Evolutionary conservation across 1,284 basidiomycete species (phyloP), one percentile per base, ranked within the genome.

Genomic region (Trichosporon ovoides): DNA sequence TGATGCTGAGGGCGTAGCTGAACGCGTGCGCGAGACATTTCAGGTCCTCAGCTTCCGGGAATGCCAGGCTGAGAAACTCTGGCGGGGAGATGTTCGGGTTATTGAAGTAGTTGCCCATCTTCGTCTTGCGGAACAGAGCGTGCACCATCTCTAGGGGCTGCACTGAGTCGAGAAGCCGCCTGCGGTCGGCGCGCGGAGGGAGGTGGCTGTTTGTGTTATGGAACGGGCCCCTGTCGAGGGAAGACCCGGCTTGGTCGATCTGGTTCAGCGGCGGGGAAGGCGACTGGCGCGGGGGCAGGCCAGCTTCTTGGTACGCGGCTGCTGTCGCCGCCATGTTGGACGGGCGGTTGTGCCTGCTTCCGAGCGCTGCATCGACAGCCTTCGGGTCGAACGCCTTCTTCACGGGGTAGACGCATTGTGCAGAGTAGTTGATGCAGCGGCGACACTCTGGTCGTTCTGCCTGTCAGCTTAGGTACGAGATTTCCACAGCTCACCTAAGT

Each of bases 1-100:
- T 61, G 51, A 73, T 71, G 5, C 71, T 72, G 2, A 75, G 66
- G 3, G 71, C 65, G 51, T 75, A 75, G 2, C 71, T 71, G 7
- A 73, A 48, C 43, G 43, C 43, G 28, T 48, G 43, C 16, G 43
- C 43, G 12, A 72, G 70, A 58, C 68, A 72, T 34, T 66, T 60
- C 12, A 73, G 58, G 40, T 73, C 71, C 22, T 71, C 68, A 7
- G 68, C 62, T 3, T 63, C 58, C 0, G 69, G 66, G 49, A 72
- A 75, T 9, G 63, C 60, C 1, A 59, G 56, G 18, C 57, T 60
- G 19, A 75, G 58, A 31, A 73, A 75, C 13, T 71, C 68, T 24
- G 73, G 73, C 22, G 71, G 67, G 18, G 66, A 59, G n/a, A 66
- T 38, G 6, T 68, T 68, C 1, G 70, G 69, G 24, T 67, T 65